Evolutionary conservation across 345 rosid species (phyloP).

Genomic region (Citrus hindsii): DNA sequence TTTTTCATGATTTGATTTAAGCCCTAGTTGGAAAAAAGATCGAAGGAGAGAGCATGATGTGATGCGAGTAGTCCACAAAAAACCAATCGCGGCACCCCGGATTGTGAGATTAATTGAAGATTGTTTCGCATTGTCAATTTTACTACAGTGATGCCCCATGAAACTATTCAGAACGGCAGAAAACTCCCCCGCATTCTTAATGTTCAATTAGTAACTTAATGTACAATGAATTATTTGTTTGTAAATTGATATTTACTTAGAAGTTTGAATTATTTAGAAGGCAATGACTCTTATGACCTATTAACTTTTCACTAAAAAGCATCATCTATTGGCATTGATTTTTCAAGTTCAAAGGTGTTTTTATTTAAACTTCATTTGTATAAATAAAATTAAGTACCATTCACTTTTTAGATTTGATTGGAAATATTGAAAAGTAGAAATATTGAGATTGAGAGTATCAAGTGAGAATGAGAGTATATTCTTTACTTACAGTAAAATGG

Average conservation of each 20-base stretch:
- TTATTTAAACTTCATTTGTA: too few relatives aligned
- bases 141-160: conserved; percentile 1
- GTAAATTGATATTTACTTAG: too few relatives aligned
- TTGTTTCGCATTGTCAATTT: background rate
- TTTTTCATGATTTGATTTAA: background rate
- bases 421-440: too few relatives aligned
- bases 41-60: background rate
- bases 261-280: too few relatives aligned
- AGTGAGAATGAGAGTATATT: rapidly evolving
- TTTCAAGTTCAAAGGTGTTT: too few relatives aligned
- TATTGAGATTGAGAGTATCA: too few relatives aligned
- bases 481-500: rapidly evolving
- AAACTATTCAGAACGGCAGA: background rate
- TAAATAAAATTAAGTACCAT: too few relatives aligned
- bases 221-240: background rate
- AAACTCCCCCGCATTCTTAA: background rate
- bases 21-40: background rate
- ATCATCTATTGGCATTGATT: too few relatives aligned
- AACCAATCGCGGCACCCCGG: background rate
- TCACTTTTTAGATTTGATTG: too few relatives aligned
- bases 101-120: background rate
- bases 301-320: too few relatives aligned
- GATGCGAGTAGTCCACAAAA: background rate
- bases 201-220: background rate
- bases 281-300: too few relatives aligned